phyloP scores from a whole-genome alignment of 495 filamentous ascomycete genomes.

The Copromyces sp. region DNA sequence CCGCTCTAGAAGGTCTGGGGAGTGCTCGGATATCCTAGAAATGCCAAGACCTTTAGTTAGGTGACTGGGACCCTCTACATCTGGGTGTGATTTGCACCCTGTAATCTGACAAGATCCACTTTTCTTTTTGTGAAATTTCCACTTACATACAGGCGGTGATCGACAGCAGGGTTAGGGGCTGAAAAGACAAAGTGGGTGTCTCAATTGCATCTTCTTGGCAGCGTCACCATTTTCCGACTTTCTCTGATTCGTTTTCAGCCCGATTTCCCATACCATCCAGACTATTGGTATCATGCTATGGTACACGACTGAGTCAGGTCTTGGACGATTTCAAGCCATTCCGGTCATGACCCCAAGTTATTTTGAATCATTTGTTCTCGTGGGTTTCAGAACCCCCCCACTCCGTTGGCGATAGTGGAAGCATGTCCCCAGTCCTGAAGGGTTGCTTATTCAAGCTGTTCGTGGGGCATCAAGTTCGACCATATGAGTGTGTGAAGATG shows the following conservation, averaged over 20 bases:
- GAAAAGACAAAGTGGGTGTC: not conserved
- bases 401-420: not conserved
- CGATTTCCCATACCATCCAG: not conserved
- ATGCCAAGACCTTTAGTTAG: too few relatives aligned
- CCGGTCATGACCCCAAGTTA: not conserved
- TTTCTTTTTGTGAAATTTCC: too few relatives aligned
- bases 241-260: not conserved
- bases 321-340: not conserved
- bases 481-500: not conserved
- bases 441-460: not conserved
- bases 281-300: not conserved
- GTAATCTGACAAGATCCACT: too few relatives aligned
- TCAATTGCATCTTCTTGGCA: not conserved
- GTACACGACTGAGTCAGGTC: not conserved
- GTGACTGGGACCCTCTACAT: too few relatives aligned
- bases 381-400: not conserved
- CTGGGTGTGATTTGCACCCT: too few relatives aligned
- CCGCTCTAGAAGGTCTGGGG: too few relatives aligned
- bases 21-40: too few relatives aligned
- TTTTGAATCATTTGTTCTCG: not conserved
- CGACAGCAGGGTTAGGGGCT: not conserved
- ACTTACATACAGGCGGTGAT: not conserved
- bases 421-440: not conserved
- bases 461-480: not conserved
- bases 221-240: not conserved